Evolutionary conservation across 2,329 filamentous ascomycete genomes (phyloP).

Genomic region (Aspergillus pseudotamarii): DNA sequence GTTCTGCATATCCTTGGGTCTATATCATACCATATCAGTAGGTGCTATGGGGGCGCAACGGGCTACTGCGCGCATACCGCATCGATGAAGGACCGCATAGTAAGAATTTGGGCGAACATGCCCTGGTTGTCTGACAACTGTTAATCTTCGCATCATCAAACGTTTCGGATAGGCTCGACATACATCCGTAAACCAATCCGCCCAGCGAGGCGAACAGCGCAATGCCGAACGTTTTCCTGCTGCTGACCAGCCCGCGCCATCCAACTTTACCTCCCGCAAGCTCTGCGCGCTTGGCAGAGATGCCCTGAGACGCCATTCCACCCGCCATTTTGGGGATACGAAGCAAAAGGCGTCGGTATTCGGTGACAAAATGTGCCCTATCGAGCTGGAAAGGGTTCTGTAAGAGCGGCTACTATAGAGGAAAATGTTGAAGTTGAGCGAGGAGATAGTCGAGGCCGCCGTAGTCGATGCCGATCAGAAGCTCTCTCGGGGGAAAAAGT

Average conservation of each 20-base stretch:
- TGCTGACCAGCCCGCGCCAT: slow-evolving; percentile 56
- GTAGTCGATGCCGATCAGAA: neutral
- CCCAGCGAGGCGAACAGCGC: slow-evolving; percentile 57
- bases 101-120: slow-evolving; percentile 71
- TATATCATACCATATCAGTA: slow-evolving; percentile 5
- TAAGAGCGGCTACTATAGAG: neutral
- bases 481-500: neutral
- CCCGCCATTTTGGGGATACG: slow-evolving; percentile 8
- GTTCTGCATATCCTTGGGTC: slow-evolving; percentile 32
- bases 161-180: slow-evolving; percentile 6
- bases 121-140: slow-evolving; percentile 64
- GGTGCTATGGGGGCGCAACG: neutral
- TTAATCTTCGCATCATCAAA: neutral
- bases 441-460: neutral
- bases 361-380: neutral
- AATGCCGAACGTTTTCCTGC: slow-evolving; percentile 58
- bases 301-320: slow-evolving; percentile 20
- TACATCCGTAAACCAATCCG: slow-evolving; percentile 63
- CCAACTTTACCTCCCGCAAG: slow-evolving; percentile 33
- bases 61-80: slow-evolving; percentile 45
- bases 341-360: neutral
- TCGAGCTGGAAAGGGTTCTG: neutral
- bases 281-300: slow-evolving; percentile 38
- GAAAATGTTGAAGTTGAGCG: neutral
- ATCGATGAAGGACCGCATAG: slow-evolving; percentile 51